Evolutionary conservation across 371 early-diverging fungal species (phyloP).

Genomic region (Rhizopus sp.): DNA sequence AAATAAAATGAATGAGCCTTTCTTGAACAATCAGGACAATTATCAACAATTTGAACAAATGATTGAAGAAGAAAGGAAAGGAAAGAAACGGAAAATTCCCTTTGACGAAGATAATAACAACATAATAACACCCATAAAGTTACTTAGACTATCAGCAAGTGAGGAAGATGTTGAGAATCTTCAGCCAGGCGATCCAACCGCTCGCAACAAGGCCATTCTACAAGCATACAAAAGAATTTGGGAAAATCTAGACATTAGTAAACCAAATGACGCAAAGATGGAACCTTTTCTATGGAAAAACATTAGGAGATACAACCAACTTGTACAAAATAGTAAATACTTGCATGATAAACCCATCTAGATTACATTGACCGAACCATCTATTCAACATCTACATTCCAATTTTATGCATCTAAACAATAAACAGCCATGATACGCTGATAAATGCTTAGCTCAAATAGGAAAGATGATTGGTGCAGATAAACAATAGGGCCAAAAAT

Average conservation of each 20-base stretch:
- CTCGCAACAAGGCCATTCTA: not conserved
- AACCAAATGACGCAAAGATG: constrained; percentile 14
- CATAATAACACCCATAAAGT: not conserved
- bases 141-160: not conserved
- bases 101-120: not conserved
- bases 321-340: not conserved
- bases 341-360: not conserved
- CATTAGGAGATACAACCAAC: constrained; percentile 9
- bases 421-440: no score
- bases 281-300: constrained; percentile 26
- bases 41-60: not conserved
- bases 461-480: no score
- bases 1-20: not conserved
- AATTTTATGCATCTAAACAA: no score
- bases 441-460: no score
- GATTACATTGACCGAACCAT: no score
- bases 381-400: no score
- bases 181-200: not conserved
- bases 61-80: not conserved
- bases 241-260: constrained; percentile 14
- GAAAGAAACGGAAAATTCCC: not conserved
- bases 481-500: no score
- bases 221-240: constrained; percentile 23
- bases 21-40: not conserved
- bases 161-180: not conserved